These are phyloP conservation scores for Penicillium desertorum DNA, from an alignment of 495 filamentous ascomycete genomes.

Conservation along the genomic window DNA sequence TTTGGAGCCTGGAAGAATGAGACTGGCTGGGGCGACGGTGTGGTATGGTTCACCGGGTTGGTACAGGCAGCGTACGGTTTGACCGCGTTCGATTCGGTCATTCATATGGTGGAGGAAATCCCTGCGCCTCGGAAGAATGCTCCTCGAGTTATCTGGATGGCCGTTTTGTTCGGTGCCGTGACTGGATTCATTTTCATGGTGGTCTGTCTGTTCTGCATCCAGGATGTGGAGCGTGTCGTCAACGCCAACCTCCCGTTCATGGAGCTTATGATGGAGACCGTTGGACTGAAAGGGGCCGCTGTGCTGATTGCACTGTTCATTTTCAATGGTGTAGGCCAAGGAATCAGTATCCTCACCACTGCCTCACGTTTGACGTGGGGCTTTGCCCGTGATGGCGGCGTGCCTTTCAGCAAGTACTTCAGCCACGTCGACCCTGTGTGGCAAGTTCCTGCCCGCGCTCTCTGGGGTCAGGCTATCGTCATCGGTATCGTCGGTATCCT, in stretches of 20 bases:
- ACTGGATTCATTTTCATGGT: conserved; percentile 73
- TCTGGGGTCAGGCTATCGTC: conserved; percentile 45
- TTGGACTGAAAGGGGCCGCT: conserved; percentile 40
- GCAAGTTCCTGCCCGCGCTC: conserved; percentile 45
- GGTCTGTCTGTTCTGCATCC: conserved; percentile 71
- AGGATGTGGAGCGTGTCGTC: conserved; percentile 58
- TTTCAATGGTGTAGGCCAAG: conserved; percentile 49
- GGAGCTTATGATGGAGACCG: conserved; percentile 43
- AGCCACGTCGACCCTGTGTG: conserved; percentile 42
- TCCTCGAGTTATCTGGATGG: conserved; percentile 43
- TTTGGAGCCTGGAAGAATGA: conserved; percentile 60
- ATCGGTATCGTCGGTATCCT: conserved; percentile 47
- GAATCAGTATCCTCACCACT: conserved; percentile 48
- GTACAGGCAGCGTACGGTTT: conserved; percentile 61
- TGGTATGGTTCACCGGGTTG: conserved; percentile 62
- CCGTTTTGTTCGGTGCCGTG: conserved; percentile 49
- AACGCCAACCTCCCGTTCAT: conserved; percentile 48
- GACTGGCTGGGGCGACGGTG: conserved; percentile 62
- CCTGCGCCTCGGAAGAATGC: conserved; percentile 44
- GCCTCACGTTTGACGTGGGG: conserved; percentile 55
- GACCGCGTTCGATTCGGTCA: conserved; percentile 62
- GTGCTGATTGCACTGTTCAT: conserved; percentile 47
- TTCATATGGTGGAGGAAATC: conserved; percentile 60
- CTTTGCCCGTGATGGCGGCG: conserved; percentile 59
- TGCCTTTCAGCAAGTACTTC: conserved; percentile 47